Evolutionary conservation across 805 yeast genomes (phyloP), one percentile per base, ranked within the genome.

Genomic region (Candida ipomoeae): DNA sequence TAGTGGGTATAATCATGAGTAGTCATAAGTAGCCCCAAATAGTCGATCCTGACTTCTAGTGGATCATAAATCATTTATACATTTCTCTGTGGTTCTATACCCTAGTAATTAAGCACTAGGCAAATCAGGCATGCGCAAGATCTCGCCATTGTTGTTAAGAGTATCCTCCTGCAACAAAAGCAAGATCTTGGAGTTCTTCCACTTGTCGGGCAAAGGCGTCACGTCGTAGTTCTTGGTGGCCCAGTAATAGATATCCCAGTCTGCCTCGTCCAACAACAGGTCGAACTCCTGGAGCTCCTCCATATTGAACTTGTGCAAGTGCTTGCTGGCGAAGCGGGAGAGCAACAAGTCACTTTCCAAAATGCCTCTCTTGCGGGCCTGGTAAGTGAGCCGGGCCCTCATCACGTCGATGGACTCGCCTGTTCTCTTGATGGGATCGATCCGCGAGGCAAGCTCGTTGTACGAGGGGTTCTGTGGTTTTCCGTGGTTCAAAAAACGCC

Each of bases 231-330:
- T 89, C 57, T 80, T 81, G 2, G 97, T 89, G 23, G 96, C 96
- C 99, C 99, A 92, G 72, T 94, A 94, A 68, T 89, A 94, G 53
- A 94, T 91, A 68, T 94, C 99, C 99, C 99, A 94, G 68, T 94
- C 99, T n/a, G 92, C 81, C 68, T 92, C 96, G 67, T 94, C 96
- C 63, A 94, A 76, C 51, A 94, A 69, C 50, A 76, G 65, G 63
- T 92, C 97, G 67, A 89, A 94, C 67, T 94, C 98, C 43, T 82
- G 85, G 48, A 94, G 73, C 68, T 89, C 86, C 48, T 76, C 84
- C 53, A 71, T 67, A 11, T 78, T 73, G 74, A 94, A 78, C 0
- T 64, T 62, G 36, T 76, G 68, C 55, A 94, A 72, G 62, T 87
- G 80, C 62, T 79, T 80, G 62, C 89, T 83, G 26, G 98, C 96